Conservation (phyloP, 2,329 filamentous ascomycete genomes). For the Diaporthe ilicicola region DNA sequence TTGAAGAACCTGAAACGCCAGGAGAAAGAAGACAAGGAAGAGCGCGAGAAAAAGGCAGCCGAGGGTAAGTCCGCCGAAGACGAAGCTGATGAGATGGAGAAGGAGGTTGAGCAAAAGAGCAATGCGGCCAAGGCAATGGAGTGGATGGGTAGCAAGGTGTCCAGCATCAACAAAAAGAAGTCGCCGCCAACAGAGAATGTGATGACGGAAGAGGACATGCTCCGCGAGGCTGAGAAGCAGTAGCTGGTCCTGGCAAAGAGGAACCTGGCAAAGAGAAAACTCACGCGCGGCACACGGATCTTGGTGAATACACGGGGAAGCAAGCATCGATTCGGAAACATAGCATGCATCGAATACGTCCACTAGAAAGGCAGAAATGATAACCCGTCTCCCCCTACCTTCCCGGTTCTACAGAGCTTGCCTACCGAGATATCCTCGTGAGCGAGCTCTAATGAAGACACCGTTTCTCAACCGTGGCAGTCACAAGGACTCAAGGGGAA, state of each 20-base stretch:
- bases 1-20: constrained; percentile 32
- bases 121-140: constrained; percentile 20
- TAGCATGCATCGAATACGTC: neutral
- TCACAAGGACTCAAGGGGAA: too few relatives aligned
- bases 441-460: too few relatives aligned
- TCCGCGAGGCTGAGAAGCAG: constrained; percentile 4
- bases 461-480: too few relatives aligned
- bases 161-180: constrained; percentile 16
- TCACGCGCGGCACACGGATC: neutral
- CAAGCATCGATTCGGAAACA: neutral
- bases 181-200: neutral
- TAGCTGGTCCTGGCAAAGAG: neutral
- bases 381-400: too few relatives aligned
- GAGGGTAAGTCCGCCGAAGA: constrained; percentile 29
- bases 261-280: too few relatives aligned
- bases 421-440: neutral
- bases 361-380: neutral
- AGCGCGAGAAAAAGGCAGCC: constrained; percentile 24
- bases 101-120: constrained; percentile 21
- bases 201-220: constrained; percentile 13
- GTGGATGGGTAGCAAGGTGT: constrained; percentile 24
- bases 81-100: constrained; percentile 31
- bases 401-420: neutral
- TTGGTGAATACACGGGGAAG: too few relatives aligned
- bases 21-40: constrained; percentile 31